Percentiles rank a stretch among this genome's conserved stretches.
Evolutionary conservation across 2,329 filamentous ascomycete genomes (phyloP).

Genomic region (Endocalyx cinctus): DNA sequence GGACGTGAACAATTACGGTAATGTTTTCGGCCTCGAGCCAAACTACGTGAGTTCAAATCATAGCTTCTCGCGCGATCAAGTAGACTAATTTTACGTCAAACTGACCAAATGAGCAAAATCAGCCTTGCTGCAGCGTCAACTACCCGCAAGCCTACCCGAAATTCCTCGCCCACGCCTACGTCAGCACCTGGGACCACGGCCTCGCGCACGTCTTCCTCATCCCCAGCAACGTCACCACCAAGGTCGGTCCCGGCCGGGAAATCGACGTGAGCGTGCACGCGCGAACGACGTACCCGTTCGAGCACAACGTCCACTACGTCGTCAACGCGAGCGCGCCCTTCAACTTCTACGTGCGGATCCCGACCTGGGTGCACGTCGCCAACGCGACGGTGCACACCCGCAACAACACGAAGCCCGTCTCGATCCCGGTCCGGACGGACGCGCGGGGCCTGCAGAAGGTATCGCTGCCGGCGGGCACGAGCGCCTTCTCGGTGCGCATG

Average conservation of each 20-base stretch:
- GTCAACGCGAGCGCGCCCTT: conserved; percentile 21
- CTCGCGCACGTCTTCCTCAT: conserved; percentile 44
- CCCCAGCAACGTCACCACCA: conserved; percentile 35
- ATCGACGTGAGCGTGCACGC: conserved; percentile 34
- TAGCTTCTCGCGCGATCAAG: neutral
- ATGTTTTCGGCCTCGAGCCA: conserved; percentile 45
- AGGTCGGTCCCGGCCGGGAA: conserved; percentile 27
- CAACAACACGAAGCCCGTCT: conserved; percentile 7
- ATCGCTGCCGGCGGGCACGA: conserved; percentile 6
- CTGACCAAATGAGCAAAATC: no score
- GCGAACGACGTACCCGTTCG: conserved; percentile 40
- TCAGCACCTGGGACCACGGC: conserved; percentile 33
- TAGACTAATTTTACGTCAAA: no score
- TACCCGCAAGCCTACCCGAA: conserved; percentile 51
- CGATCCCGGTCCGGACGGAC: conserved; percentile 5
- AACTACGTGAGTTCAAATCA: conserved; percentile 29
- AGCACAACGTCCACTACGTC: conserved; percentile 22
- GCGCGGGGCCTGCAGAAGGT: conserved; percentile 11
- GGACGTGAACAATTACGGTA: conserved; percentile 37
- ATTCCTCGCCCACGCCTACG: conserved; percentile 41
- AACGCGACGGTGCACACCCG: no score
- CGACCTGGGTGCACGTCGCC: conserved; percentile 14
- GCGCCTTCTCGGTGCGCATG: conserved; percentile 8
- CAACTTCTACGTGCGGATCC: conserved; percentile 22
- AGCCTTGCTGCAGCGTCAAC: conserved; percentile 51